A percentile compares a stretch with the other conserved stretches of the same genome.
phyloP scores from a whole-genome alignment of 495 filamentous ascomycete species.

The Penicillium angulare region DNA sequence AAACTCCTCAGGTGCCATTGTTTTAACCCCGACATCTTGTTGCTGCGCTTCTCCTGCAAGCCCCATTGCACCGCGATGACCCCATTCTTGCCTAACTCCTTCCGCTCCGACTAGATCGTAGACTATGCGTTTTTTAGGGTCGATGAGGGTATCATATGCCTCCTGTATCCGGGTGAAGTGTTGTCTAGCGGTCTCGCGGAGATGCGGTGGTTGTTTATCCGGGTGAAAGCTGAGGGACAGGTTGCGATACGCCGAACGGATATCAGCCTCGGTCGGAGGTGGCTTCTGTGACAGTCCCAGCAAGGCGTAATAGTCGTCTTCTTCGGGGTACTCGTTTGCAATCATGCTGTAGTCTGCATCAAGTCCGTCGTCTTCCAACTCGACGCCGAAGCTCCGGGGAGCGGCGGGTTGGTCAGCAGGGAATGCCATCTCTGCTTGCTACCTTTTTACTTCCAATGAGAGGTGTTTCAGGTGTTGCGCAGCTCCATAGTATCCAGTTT shows the following conservation, averaged over 20 bases:
- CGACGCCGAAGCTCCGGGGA: constrained; percentile 17
- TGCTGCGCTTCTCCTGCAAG: constrained; percentile 25
- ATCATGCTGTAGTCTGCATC: constrained; percentile 21
- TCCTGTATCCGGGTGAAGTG: constrained; percentile 50
- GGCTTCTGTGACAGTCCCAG: constrained; percentile 47
- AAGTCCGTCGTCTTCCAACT: constrained; percentile 23
- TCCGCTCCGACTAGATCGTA: constrained; percentile 53
- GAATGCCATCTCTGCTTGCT: constrained; percentile 6
- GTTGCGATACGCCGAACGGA: constrained; percentile 51
- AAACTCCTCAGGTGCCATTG: constrained; percentile 48
- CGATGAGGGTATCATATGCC: constrained; percentile 55
- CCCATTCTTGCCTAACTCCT: constrained; percentile 46
- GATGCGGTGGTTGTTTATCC: constrained; percentile 53
- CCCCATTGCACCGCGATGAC: constrained; percentile 34
- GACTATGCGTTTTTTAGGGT: constrained; percentile 52
- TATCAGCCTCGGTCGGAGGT: constrained; percentile 45
- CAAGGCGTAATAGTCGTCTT: constrained; percentile 50
- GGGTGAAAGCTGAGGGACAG: constrained; percentile 58
- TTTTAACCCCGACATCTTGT: constrained; percentile 40
- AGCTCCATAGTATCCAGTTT: constrained; percentile 8
- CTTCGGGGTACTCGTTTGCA: constrained; percentile 28
- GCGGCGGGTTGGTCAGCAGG: constrained; percentile 13
- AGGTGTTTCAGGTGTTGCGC: neutral
- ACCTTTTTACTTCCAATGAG: neutral
- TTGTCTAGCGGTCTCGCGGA: constrained; percentile 43